Evolutionary conservation across 371 early-diverging fungal genomes (phyloP), one percentile per base, ranked within the genome.

Genomic region (Dinochytrium kinnereticum): DNA sequence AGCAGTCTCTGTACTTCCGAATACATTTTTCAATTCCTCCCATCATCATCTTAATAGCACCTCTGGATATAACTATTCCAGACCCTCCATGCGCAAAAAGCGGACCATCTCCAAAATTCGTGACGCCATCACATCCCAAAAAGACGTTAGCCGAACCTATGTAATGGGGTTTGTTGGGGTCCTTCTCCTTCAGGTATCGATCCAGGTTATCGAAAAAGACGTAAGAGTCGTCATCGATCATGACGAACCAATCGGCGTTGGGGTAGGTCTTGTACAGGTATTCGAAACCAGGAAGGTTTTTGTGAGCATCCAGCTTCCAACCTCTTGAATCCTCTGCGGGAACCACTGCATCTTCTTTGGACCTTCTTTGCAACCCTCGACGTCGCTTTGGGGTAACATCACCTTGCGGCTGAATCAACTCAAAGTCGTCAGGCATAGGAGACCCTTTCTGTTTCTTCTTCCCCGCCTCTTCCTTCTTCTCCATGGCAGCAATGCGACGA

Each of bases 151-250:
- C 73, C 0, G 72, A 40, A 24, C 86, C 86, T 33, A 36, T 68
- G 53, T 51, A 69, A 78, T 69, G 69, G 2, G 64, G 71, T 30
- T 71, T 55, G 17, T 68, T 38, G 30, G 79, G 74, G 59, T 85
- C 73, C 57, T 65, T 68, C 3, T 34, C 64, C 17, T 65, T 50
- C 61, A 87, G 51, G 26, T 38, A 31, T 2, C 64, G 66, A 17
- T 70, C 51, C 64, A 86, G 70, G 61, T 81, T 83, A 44, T 82
- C 81, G 34, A 79, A 49, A 53, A 84, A 81, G 26, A 84, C 71
- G 68, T 84, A 86, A 0, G 86, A 78, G 71, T 87, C 88, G 70
- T 87, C 88, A 73, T 87, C 88, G 39, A 85, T 72, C 84, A 87
- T 84, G 34, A 87, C 19, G 57, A 76, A 86, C 86, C 86, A 87